Base-by-base conservation (phyloP, 768 basidiomycete genomes). In the Kwoniella botswanensis region DNA sequence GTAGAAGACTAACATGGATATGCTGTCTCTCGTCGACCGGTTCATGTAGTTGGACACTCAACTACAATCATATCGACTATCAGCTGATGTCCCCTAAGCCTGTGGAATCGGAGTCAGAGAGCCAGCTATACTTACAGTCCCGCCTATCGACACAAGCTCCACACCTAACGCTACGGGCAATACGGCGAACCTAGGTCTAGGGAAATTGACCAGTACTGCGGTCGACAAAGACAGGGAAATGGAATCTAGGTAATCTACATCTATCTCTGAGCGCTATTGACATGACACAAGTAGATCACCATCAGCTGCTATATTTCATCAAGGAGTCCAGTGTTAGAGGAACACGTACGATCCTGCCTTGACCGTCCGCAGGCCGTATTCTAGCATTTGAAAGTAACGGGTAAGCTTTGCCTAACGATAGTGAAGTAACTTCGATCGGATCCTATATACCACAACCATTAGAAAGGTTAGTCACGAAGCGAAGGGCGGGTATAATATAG, bases 71-170 rank as follows among this genome's bases (percentile, higher is more conserved):
- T 35, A 35, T 52, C n/a, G 18, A 44, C 35, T 4, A n/a, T 10
- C 15, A 58, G 58, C 44, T 65, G 35, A 22, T 12, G 12, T 56
- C 54, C 4, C 11, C 21, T 22, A 11, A 15, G 5, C 9, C 5
- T 17, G 52, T 9, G 17, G 1, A 9, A 53, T 53, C 17, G 17
- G 12, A 53, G 12, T 1, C 9, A 17, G 11, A 53, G 52, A 5
- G 15, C 5, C 4, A 50, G 41, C 24, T 44, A 12, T 13, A 71
- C 84, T 50, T 88, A 93, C 41, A 87, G 86, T 87, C 88, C 92
- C 70, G 89, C 94, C 84, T 91, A 97, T 85, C 90, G 94, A 86
- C 89, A 93, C 67, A 90, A 88, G 83, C 89, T 93, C 67, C 89
- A 93, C 26, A 88, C 96, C 71, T 88, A 98, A 68, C 90, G 87